Evolutionary conservation across 2,329 filamentous ascomycete species (phyloP), one percentile per base, ranked within the genome.

Genomic region (Mycogone perniciosa): DNA sequence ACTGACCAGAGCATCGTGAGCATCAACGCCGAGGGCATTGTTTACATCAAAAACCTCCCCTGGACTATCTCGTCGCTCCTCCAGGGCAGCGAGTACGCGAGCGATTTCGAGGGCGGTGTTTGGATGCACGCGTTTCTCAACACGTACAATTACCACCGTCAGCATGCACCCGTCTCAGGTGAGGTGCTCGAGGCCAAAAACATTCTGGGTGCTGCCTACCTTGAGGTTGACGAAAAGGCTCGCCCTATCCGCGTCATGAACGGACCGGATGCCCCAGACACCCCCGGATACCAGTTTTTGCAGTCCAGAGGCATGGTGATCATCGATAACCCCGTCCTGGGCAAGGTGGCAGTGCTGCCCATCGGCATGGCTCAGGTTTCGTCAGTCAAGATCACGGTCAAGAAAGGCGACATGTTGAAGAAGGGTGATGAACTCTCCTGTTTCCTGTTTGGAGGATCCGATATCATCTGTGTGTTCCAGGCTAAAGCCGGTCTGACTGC

Each of bases 351-450:
- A 2, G 61, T 74, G 13, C 47, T 75, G 29, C 71, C 71, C 1
- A 68, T 74, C 47, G 71, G 71, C 7, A 75, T 74, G 71, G 71
- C 68, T 4, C 65, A 69, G 31, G 67, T 75, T 1, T 73, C 71
- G 2, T 72, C 69, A 3, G 67, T 74, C 3, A 60, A 62, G 26
- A 39, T 71, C 11, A 63, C 61, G 7, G 59, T 59, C 8, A 55
- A 56, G 30, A 40, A 53, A 31, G 65, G 57, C 0, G 53, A 60
- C 11, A 29, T 30, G 2, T 5, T 71, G 31, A 52, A 62, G n/a
- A 74, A 74, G 54, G 71, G 71, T 3, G 60, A 74, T 2, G 68
- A 73, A 53, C 64, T 75, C 50, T 67, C 63, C 0, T 67, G 65
- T 52, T 74, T 75, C 53, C 62, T 67, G 53, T 74, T 73, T 54